Conservation (phyloP, 805 yeast genomes). For the Brettanomyces naardenensis region DNA sequence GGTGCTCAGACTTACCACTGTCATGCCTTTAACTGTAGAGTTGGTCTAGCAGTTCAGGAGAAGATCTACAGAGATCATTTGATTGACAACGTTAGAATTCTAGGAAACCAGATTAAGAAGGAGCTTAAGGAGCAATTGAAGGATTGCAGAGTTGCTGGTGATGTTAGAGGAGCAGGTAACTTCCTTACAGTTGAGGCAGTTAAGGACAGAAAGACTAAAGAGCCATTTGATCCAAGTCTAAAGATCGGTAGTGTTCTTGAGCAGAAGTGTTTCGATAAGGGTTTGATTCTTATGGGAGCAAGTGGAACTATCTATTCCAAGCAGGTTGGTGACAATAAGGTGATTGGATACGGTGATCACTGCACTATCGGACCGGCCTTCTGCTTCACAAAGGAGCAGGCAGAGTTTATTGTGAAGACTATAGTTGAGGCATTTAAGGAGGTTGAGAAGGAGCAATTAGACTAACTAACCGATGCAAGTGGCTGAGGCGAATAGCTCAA, state of each 20-base stretch:
- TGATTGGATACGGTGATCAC: conserved; percentile 32
- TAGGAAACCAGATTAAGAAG: conserved; percentile 35
- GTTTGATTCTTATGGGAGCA: conserved; percentile 39
- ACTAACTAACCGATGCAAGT: too few species aligned
- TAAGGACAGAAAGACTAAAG: conserved; percentile 42
- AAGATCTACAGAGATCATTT: conserved; percentile 26
- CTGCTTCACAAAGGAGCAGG: conserved; percentile 34
- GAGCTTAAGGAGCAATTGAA: conserved; percentile 29
- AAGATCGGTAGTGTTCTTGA: conserved; percentile 30
- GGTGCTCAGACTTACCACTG: conserved; percentile 47
- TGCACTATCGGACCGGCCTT: conserved; percentile 41
- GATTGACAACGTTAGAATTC: conserved; percentile 34
- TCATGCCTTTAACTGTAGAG: conserved; percentile 37
- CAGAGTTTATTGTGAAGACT: conserved; percentile 32
- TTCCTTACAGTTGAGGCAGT: conserved; percentile 54
- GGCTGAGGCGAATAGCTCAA: too few species aligned
- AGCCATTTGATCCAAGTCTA: conserved; percentile 32
- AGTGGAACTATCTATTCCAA: conserved; percentile 30
- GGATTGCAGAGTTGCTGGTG: conserved; percentile 39
- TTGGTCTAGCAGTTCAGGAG: conserved; percentile 38
- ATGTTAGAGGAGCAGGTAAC: conserved; percentile 56
- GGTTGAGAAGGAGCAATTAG: conserved; percentile 20
- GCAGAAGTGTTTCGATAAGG: conserved; percentile 33
- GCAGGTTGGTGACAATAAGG: conserved; percentile 22
- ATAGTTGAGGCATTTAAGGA: conserved; percentile 33